Percentiles rank a stretch among this genome's conserved stretches.
Evolutionary conservation across 768 basidiomycete species (phyloP).

Genomic region (Serendipita vermifera): DNA sequence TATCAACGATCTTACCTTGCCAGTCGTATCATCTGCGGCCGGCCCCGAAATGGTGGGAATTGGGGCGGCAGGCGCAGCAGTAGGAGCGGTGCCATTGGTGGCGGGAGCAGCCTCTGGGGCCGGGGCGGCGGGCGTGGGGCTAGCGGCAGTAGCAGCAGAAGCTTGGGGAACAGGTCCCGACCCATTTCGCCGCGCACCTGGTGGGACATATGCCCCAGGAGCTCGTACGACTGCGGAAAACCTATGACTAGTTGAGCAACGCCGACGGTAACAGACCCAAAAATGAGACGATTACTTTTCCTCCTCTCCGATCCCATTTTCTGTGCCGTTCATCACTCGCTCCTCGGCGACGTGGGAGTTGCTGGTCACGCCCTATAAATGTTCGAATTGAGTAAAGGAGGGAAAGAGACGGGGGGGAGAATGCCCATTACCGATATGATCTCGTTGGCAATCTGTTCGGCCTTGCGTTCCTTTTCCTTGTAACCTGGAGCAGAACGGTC

Average conservation of each 20-base stretch:
- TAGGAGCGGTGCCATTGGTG: conserved; percentile 19
- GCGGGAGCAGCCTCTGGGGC: conserved; percentile 12
- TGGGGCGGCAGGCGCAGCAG: conserved; percentile 19
- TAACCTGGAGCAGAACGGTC: conserved; percentile 75
- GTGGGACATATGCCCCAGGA: conserved; percentile 86
- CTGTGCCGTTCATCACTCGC: conserved; percentile 49
- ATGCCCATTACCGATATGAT: conserved; percentile 61
- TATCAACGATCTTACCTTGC: background rate
- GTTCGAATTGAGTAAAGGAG: background rate
- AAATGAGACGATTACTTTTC: conserved; percentile 57
- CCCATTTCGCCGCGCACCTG: conserved; percentile 56
- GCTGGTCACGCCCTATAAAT: conserved; percentile 39
- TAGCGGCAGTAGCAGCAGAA: too few relatives aligned
- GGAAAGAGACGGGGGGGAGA: background rate
- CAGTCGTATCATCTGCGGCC: conserved; percentile 48
- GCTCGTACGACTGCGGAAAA: conserved; percentile 87
- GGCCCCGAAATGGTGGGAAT: conserved; percentile 66
- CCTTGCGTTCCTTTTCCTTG: conserved; percentile 77
- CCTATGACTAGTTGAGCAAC: conserved; percentile 32
- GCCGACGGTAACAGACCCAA: conserved; percentile 10
- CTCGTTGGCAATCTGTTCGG: conserved; percentile 79
- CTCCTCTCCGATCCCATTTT: conserved; percentile 77
- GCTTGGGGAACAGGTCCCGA: conserved; percentile 17
- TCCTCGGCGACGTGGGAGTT: conserved; percentile 90
- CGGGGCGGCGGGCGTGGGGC: conserved; percentile 20